Conservation (phyloP, 345 rosid species). For the Brassica cretica region DNA sequence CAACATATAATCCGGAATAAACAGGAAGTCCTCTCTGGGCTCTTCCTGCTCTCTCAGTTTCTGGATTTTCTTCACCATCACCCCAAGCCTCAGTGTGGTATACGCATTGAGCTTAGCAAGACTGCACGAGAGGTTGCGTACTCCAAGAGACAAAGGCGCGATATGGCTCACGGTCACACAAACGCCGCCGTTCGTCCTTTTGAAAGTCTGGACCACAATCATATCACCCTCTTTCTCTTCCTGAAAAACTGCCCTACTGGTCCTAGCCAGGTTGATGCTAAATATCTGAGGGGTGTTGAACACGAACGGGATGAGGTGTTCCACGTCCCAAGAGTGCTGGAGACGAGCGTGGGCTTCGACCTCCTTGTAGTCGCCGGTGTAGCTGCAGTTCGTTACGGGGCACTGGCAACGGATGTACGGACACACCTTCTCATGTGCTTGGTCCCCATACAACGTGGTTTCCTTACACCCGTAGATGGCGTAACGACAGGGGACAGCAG, state of each 20-base stretch:
- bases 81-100: background rate
- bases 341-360: slow-evolving; percentile 39
- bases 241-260: background rate
- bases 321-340: slow-evolving; percentile 33
- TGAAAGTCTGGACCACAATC: slow-evolving; percentile 32
- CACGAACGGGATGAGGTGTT: slow-evolving; percentile 1
- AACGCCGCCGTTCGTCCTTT: slow-evolving; percentile 29
- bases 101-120: background rate
- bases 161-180: slow-evolving; percentile 26
- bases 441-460: slow-evolving; percentile 29
- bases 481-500: slow-evolving; percentile 43
- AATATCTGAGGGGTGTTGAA: background rate
- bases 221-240: slow-evolving; percentile 19
- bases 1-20: slow-evolving; percentile 14
- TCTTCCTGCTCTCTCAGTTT: background rate
- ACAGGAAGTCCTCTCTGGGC: background rate
- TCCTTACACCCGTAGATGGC: slow-evolving; percentile 44
- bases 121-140: background rate
- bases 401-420: slow-evolving; percentile 42
- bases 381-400: slow-evolving; percentile 50
- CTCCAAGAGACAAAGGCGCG: background rate
- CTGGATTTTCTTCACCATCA: slow-evolving; percentile 9
- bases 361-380: slow-evolving; percentile 39
- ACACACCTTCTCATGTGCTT: slow-evolving; percentile 48
- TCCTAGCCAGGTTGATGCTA: background rate